These are phyloP conservation scores for Colletotrichum chrysophilum DNA, from an alignment of 2,329 filamentous ascomycete genomes.

Conservation along the genomic window DNA sequence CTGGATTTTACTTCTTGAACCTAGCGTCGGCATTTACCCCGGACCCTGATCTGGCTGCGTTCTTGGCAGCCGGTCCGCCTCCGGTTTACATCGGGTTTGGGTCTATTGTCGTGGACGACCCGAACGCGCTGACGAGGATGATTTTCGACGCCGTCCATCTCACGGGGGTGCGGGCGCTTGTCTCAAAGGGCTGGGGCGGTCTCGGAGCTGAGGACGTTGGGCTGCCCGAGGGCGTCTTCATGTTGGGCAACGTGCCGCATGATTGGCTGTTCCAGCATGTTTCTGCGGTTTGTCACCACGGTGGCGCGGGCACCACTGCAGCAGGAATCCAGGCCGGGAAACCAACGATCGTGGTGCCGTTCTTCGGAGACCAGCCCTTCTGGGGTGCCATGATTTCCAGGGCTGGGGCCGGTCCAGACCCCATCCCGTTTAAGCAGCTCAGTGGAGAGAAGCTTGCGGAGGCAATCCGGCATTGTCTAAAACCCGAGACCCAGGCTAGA, in stretches of 20 bases:
- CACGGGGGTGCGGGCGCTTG: constrained; percentile 75
- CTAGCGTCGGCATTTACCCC: constrained; percentile 71
- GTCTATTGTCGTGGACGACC: constrained; percentile 81
- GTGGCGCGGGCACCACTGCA: constrained; percentile 86
- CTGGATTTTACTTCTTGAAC: constrained; percentile 79
- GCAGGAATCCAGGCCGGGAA: constrained; percentile 82
- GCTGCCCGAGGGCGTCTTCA: constrained; percentile 78
- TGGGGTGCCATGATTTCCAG: constrained; percentile 80
- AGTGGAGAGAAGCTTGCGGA: constrained; percentile 69
- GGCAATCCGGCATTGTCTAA: constrained; percentile 66
- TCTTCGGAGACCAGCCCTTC: constrained; percentile 86
- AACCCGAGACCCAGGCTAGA: constrained; percentile 62
- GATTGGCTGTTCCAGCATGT: constrained; percentile 89
- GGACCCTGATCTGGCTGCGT: constrained; percentile 66
- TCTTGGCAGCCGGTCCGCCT: constrained; percentile 71
- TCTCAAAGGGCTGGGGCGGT: constrained; percentile 90
- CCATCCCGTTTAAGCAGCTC: constrained; percentile 72
- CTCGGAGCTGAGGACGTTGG: constrained; percentile 74
- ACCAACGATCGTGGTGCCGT: constrained; percentile 84
- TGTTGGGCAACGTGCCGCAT: constrained; percentile 85
- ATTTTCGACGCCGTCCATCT: constrained; percentile 74
- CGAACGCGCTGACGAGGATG: constrained; percentile 70
- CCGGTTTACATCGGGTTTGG: constrained; percentile 86
- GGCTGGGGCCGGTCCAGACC: constrained; percentile 74
- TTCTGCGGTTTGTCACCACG: constrained; percentile 84